Percentiles rank a stretch among this genome's conserved stretches.
These are phyloP conservation scores for Sugiyamaella lignohabitans DNA, from an alignment of 805 yeast species.

Conservation along the genomic window DNA sequence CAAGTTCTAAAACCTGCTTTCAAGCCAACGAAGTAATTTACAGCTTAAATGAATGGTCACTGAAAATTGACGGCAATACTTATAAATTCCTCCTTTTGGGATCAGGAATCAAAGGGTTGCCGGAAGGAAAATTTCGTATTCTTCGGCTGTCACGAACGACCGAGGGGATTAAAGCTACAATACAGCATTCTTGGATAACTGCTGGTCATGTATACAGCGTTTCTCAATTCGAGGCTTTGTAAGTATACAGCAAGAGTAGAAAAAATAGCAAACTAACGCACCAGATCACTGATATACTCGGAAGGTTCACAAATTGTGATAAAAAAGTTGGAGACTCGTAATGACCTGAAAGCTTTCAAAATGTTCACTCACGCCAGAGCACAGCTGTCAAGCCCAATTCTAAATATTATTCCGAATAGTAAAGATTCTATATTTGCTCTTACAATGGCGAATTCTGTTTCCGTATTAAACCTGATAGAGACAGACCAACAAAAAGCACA, in stretches of 20 bases:
- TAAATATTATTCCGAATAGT: neutral
- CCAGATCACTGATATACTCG: neutral
- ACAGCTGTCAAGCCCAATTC: neutral
- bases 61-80: slow-evolving; percentile 3
- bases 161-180: slow-evolving; percentile 3
- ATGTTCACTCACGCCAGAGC: neutral
- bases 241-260: neutral
- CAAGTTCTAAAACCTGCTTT: neutral
- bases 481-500: neutral
- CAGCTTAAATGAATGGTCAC: slow-evolving; percentile 13
- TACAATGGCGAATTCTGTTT: slow-evolving; percentile 1
- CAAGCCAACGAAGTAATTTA: slow-evolving; percentile 9
- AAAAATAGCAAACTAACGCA: neutral
- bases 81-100: slow-evolving; percentile 17
- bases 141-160: slow-evolving; percentile 12
- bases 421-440: neutral
- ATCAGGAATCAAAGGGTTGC: slow-evolving; percentile 1
- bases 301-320: neutral
- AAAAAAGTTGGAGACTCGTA: neutral
- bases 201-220: slow-evolving; percentile 6
- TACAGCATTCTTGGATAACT: slow-evolving; percentile 10
- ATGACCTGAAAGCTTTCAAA: neutral
- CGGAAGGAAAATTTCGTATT: slow-evolving; percentile 9
- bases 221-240: neutral
- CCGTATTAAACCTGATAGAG: neutral